Base-by-base conservation (phyloP, 148 eudicot genomes). In the Cornus controversa region DNA sequence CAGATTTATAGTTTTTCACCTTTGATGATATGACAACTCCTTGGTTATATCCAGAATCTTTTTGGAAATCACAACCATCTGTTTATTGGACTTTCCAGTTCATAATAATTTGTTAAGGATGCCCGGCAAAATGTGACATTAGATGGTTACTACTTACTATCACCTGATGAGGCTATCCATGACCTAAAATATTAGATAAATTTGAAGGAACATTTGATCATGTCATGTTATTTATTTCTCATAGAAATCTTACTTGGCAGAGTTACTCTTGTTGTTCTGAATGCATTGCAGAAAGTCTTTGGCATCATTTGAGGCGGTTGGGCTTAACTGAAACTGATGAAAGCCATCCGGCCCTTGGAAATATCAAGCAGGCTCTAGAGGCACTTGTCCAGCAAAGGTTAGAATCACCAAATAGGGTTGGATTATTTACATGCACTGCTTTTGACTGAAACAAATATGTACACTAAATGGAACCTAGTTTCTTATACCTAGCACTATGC, bases 311-410 rank as follows among this genome's bases (percentile, higher is more conserved):
- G 82, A 89, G 86, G 83, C 89, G 98, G 67, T 73, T 96, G 85
- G 99, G 98, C 50, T 82, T 96, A 85, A 78, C 47, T 86, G 94
- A 91, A 85, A 87, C 78, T 75, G 93, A 93, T 47, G 99, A 90
- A 83, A 81, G 72, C 80, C 94, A 96, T 89, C 88, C 91, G 25
- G 73, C 76, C 66, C 71, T 93, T 50, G 94, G 93, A 64, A 96
- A 88, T 84, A 86, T 80, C 70, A 96, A 91, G 80, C 87, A 78
- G 81, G 82, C 91, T 29, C 77, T 93, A 77, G 99, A 96, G 86
- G 70, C 87, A 27, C 90, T 93, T 72, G 97, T 91, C 71, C 98
- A 91, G 37, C 99, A 96, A 86, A 93, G 98, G 99, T 96, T 62
- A 65, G 75, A 73, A 45, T 82, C 70, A 8, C 24, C 65, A 10